Base-by-base conservation (phyloP, 495 filamentous ascomycete species). In the Penicillium pancosmium region DNA sequence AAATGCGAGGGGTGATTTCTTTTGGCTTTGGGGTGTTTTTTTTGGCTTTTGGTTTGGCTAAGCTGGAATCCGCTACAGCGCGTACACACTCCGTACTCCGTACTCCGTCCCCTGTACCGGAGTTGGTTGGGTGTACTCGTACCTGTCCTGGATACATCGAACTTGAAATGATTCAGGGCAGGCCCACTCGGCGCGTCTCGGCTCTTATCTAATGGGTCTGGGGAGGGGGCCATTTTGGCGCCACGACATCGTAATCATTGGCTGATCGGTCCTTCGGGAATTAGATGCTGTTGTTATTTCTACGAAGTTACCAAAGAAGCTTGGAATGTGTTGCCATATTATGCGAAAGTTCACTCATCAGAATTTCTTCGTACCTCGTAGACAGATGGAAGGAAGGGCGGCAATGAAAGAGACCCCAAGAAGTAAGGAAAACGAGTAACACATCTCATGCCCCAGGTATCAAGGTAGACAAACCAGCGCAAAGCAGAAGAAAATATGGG, bases 361-460 rank as follows among this genome's bases (percentile, higher is more conserved):
- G 15, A 23, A 44, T 48, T 43, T 51, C 46, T 60, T 50, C 55
- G 5, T 40, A 46, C 44, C 46, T 65, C 58, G 33, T 58, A 47
- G 38, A 57, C 27, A 52, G 46, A 27, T 52, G 21, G 36, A 36
- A 48, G 44, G 18, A 31, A 18, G 40, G 38, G 50, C 31, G 7
- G 41, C 16, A 49, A 60, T 38, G 38, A 63, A 59, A 52, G 52
- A 36, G 21, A 18, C 34, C 18, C 46, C 43, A 46, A 21, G 16
- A n/a, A 46, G 13, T 31, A 46, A 46, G 10, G 41, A 43, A 50
- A 52, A 13, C 27, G 51, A 54, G 33, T 48, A 52, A 48, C 54
- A 61, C 49, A 48, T 55, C 50, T 57, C 55, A 55, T 61, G 57
- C 55, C 27, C 27, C 54, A 64, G 57, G 62, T 65, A 65, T 65